Evolutionary conservation across 2,329 filamentous ascomycete species (phyloP).

Genomic region (Dothistroma pini): DNA sequence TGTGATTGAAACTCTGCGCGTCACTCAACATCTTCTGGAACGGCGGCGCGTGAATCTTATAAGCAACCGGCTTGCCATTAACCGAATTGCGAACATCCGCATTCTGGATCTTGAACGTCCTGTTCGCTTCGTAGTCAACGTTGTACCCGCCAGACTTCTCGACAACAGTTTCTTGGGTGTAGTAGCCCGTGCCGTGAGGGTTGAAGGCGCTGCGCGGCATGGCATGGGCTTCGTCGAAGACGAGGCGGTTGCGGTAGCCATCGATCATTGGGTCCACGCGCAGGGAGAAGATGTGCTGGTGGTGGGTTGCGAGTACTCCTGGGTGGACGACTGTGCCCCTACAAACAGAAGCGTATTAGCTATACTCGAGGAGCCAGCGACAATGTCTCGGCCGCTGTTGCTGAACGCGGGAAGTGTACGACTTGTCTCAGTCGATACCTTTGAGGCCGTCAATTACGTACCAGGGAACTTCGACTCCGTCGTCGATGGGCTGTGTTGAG

Average conservation of each 20-base stretch:
- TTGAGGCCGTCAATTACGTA: no score
- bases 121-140: conserved; percentile 43
- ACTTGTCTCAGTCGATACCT: no score
- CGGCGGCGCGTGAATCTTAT: conserved; percentile 49
- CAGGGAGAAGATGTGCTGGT: conserved; percentile 70
- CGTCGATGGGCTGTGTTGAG: conserved; percentile 64
- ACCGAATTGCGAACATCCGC: conserved; percentile 43
- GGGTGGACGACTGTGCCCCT: conserved; percentile 67
- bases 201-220: conserved; percentile 57
- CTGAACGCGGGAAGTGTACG: no score
- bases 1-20: conserved; percentile 53
- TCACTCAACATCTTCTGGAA: conserved; percentile 53
- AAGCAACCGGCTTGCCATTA: conserved; percentile 47
- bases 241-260: conserved; percentile 43
- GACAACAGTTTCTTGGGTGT: conserved; percentile 45
- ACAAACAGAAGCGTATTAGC: no score
- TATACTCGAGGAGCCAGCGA: no score
- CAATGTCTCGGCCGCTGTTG: no score
- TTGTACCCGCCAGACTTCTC: conserved; percentile 51
- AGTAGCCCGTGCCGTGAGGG: conserved; percentile 53
- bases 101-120: conserved; percentile 51
- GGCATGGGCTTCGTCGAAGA: conserved; percentile 54
- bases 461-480: conserved; percentile 61
- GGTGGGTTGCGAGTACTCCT: conserved; percentile 64
- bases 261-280: conserved; percentile 49